A percentile compares a stretch with the other conserved stretches of the same genome.
phyloP scores from a whole-genome alignment of 2,329 filamentous ascomycete species.

The Aspergillus texensis region DNA sequence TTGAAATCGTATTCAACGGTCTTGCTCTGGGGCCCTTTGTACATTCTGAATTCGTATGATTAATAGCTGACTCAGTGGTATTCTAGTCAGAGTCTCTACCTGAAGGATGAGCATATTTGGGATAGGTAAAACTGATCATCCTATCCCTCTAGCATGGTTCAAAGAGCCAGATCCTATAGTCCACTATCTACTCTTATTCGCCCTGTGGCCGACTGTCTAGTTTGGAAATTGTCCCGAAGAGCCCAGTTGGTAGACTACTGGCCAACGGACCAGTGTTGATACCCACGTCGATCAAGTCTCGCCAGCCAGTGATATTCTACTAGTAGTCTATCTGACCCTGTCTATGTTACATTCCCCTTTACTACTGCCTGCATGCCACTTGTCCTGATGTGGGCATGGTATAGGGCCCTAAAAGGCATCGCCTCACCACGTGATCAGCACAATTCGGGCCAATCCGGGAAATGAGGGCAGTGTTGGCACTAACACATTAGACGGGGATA shows the following conservation, averaged over 20 bases:
- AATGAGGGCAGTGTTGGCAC: neutral
- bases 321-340: too few relatives aligned
- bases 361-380: neutral
- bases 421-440: neutral
- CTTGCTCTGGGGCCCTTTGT: neutral
- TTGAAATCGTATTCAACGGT: neutral
- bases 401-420: neutral
- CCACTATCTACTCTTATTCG: rapidly evolving
- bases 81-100: too few relatives aligned
- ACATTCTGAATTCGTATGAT: neutral
- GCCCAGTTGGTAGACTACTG: too few relatives aligned
- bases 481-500: too few relatives aligned
- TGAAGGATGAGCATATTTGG: too few relatives aligned
- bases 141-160: too few relatives aligned
- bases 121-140: rapidly evolving
- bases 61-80: neutral
- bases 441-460: neutral
- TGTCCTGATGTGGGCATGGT: neutral
- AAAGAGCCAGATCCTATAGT: too few relatives aligned
- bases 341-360: too few relatives aligned
- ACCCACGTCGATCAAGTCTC: neutral
- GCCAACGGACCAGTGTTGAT: neutral
- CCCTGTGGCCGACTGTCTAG: too few relatives aligned
- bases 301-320: too few relatives aligned
- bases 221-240: too few relatives aligned